These are phyloP conservation scores for Trichoderma oligosporum DNA, from an alignment of 2,329 filamentous ascomycete genomes.

Conservation along the genomic window DNA sequence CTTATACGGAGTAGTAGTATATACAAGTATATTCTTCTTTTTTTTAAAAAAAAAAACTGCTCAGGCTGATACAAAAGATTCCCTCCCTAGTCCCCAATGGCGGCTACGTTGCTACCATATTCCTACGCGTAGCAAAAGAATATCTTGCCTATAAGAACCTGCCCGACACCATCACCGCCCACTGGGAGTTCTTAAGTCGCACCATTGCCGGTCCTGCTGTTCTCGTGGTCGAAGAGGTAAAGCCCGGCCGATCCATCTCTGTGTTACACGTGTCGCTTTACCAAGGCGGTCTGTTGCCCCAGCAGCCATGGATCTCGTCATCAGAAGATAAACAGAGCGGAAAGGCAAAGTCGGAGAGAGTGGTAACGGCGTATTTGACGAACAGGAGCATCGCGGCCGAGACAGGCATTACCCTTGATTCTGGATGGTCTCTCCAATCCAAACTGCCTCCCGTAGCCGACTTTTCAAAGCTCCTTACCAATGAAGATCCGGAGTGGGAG, in stretches of 20 bases:
- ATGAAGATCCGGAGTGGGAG: conserved; percentile 32
- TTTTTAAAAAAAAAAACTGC: neutral
- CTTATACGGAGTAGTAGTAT: neutral
- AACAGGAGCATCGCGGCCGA: conserved; percentile 34
- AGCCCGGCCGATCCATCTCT: conserved; percentile 40
- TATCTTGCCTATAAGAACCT: conserved; percentile 36
- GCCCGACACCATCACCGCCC: conserved; percentile 37
- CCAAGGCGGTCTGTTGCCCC: conserved; percentile 34
- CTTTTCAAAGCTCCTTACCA: conserved; percentile 26
- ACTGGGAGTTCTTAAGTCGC: conserved; percentile 42
- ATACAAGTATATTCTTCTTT: neutral
- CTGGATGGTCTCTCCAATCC: conserved; percentile 26
- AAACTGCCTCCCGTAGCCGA: conserved; percentile 25
- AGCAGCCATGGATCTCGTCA: conserved; percentile 36
- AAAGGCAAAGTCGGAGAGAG: conserved; percentile 29
- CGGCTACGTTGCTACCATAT: conserved; percentile 42
- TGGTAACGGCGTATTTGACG: conserved; percentile 41
- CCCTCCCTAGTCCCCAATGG: conserved; percentile 42
- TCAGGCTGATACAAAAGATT: neutral
- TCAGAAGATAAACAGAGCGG: conserved; percentile 7
- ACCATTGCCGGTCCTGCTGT: conserved; percentile 37
- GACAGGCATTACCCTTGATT: conserved; percentile 31
- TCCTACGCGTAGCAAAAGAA: conserved; percentile 35
- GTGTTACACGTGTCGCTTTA: conserved; percentile 42
- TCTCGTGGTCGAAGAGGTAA: conserved; percentile 40